These are phyloP conservation scores for Paspalum notatum DNA, from an alignment of 176 grass and related monocot species.

Conservation along the genomic window DNA sequence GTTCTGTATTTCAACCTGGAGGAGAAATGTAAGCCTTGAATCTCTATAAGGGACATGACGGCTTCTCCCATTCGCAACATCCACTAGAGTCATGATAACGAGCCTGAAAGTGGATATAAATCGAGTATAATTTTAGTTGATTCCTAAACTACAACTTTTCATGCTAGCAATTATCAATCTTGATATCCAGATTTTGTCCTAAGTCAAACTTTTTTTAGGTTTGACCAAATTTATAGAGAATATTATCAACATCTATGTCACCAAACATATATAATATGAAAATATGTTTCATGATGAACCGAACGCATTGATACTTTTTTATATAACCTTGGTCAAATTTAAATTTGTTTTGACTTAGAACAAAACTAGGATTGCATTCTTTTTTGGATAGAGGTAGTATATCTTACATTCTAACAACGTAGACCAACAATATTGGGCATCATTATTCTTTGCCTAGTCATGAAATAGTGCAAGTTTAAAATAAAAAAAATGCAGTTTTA, in stretches of 20 bases:
- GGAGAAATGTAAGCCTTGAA: conserved; percentile 96
- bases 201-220: too few species aligned
- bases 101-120: conserved; percentile 61
- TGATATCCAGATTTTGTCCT: conserved; percentile 9
- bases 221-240: too few species aligned
- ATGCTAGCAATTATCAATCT: conserved; percentile 21
- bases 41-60: conserved; percentile 96
- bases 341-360: too few species aligned
- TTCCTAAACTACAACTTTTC: conserved; percentile 23
- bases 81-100: conserved; percentile 94
- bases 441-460: neutral
- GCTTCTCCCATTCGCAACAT: conserved; percentile 89
- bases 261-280: too few species aligned
- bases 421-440: neutral
- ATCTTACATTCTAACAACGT: conserved; percentile 15
- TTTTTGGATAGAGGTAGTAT: neutral
- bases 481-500: neutral
- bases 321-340: too few species aligned
- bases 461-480: conserved; percentile 19
- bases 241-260: too few species aligned
- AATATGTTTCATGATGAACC: too few species aligned
- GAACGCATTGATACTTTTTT: too few species aligned
- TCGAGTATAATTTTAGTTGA: conserved; percentile 1
- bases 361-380: too few species aligned
- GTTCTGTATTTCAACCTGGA: conserved; percentile 66